Evolutionary conservation across 2,329 filamentous ascomycete genomes (phyloP).

Genomic region (Emericellopsis atlantica): DNA sequence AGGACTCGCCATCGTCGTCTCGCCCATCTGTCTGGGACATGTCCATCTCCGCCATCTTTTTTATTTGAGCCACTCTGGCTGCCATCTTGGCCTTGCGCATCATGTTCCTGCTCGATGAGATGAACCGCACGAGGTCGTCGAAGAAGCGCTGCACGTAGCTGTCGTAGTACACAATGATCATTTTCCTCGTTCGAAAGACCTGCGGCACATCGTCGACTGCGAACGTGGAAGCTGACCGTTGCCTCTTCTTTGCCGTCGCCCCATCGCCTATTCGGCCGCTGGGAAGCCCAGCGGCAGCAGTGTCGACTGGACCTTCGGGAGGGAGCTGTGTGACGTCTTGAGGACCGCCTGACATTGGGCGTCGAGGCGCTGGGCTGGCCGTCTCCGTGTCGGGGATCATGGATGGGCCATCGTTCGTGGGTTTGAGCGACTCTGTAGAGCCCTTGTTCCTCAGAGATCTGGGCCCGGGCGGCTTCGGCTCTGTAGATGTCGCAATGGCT

Average conservation of each 20-base stretch:
- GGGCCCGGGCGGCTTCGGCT: conserved; percentile 11
- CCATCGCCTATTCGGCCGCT: conserved; percentile 31
- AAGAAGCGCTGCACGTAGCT: conserved; percentile 74
- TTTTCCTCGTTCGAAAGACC: conserved; percentile 57
- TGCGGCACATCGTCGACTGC: conserved; percentile 33
- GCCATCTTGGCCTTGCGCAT: conserved; percentile 84
- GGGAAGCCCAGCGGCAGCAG: conserved; percentile 22
- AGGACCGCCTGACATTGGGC: neutral
- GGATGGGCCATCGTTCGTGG: conserved; percentile 27
- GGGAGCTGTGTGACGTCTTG: conserved; percentile 6
- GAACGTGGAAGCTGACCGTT: conserved; percentile 36
- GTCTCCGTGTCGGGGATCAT: conserved; percentile 8
- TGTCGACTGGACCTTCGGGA: conserved; percentile 12
- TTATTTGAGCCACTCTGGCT: conserved; percentile 56
- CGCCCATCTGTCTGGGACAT: conserved; percentile 35
- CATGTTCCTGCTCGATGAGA: conserved; percentile 68
- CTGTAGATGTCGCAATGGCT: conserved; percentile 21
- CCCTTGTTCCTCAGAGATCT: conserved; percentile 34
- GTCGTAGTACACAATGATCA: conserved; percentile 88
- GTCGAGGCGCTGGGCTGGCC: neutral
- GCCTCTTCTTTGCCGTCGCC: conserved; percentile 34
- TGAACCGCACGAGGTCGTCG: conserved; percentile 69
- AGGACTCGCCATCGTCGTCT: conserved; percentile 13
- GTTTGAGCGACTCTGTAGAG: conserved; percentile 40
- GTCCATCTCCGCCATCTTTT: conserved; percentile 45